Conservation (phyloP, 768 basidiomycete species). For the Tremella yokohamensis region DNA sequence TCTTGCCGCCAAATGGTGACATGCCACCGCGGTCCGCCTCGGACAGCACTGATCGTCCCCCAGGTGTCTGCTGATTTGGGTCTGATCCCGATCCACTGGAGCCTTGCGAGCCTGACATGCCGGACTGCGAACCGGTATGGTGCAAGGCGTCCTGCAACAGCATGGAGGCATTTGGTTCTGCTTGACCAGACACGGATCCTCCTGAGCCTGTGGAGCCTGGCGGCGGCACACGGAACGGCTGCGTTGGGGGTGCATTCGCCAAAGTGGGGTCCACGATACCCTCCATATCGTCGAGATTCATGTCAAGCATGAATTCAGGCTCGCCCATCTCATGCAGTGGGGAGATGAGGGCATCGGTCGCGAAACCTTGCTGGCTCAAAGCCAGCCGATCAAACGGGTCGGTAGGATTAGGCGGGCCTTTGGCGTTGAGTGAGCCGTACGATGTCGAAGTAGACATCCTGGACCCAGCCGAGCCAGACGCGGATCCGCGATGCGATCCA, state of each 20-base stretch:
- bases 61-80: background rate
- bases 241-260: slow-evolving; percentile 18
- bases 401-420: background rate
- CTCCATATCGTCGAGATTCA: slow-evolving; percentile 71
- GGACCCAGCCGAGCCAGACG: slow-evolving; percentile 4
- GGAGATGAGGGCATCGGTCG: slow-evolving; percentile 26
- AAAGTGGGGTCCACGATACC: slow-evolving; percentile 65
- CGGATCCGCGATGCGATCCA: slow-evolving; percentile 23
- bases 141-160: slow-evolving; percentile 27
- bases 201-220: slow-evolving; percentile 6
- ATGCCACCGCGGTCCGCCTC: slow-evolving; percentile 21
- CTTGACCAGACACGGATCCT: background rate
- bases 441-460: background rate
- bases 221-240: slow-evolving; percentile 8
- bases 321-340: slow-evolving; percentile 32
- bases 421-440: background rate
- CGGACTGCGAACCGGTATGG: slow-evolving; percentile 23
- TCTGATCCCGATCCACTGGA: slow-evolving; percentile 20
- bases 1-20: slow-evolving; percentile 14
- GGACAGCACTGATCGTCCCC: slow-evolving; percentile 20
- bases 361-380: slow-evolving; percentile 6
- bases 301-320: slow-evolving; percentile 59
- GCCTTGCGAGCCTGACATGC: slow-evolving; percentile 18
- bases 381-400: slow-evolving; percentile 1
- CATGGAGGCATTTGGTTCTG: slow-evolving; percentile 15